A percentile compares a stretch with the other conserved stretches of the same genome.
phyloP scores from a whole-genome alignment of 1,284 basidiomycete genomes.

The Apiotrichum veenhuisii region DNA sequence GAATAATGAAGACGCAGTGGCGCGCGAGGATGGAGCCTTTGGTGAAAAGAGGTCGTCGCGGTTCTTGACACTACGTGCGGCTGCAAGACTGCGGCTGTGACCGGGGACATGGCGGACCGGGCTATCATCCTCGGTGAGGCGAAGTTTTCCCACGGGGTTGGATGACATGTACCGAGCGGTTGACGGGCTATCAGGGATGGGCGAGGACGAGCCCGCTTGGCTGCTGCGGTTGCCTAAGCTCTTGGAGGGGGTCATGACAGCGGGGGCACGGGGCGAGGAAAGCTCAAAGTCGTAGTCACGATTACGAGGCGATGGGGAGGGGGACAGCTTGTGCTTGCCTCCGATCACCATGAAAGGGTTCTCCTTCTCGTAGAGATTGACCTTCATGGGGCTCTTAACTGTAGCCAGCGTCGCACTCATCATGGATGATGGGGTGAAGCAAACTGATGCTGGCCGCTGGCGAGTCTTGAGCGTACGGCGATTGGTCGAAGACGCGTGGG shows the following conservation, averaged over 20 bases:
- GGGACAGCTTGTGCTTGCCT: conserved; percentile 45
- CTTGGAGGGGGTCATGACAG: not conserved
- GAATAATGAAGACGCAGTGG: conserved; percentile 5
- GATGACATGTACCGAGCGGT: conserved; percentile 26
- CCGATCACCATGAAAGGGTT: conserved; percentile 2
- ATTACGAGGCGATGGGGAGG: conserved; percentile 33
- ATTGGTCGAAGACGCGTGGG: not conserved
- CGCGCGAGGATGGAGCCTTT: conserved; percentile 5
- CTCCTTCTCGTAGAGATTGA: not conserved
- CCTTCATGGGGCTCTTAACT: not conserved
- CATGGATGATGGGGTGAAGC: not conserved
- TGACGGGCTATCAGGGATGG: conserved; percentile 37
- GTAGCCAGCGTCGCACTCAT: not conserved
- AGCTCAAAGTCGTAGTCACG: conserved; percentile 48
- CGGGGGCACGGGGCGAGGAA: conserved; percentile 36
- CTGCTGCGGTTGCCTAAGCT: not conserved
- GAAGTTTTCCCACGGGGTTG: conserved; percentile 39
- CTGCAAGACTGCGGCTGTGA: conserved; percentile 36
- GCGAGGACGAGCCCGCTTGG: conserved; percentile 25
- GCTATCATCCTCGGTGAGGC: conserved; percentile 39
- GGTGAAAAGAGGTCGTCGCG: conserved; percentile 21
- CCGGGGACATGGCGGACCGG: conserved; percentile 42
- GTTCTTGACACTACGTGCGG: conserved; percentile 8
- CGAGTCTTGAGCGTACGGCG: not conserved
- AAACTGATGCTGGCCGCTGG: not conserved